Evolutionary conservation across 2,329 filamentous ascomycete genomes (phyloP).

Genomic region (Cladosporium sp.): DNA sequence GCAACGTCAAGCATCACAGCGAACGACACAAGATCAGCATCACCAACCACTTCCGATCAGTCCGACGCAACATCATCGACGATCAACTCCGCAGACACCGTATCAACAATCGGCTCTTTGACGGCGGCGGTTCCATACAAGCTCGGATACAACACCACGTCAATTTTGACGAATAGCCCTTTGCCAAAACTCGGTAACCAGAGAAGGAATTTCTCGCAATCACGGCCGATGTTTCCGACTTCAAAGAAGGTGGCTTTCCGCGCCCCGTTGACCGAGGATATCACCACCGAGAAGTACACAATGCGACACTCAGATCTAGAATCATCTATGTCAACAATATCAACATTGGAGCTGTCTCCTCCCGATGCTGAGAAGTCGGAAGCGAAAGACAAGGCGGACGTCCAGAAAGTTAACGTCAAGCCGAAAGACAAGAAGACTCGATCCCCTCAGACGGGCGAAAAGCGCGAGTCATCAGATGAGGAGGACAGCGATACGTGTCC

Average conservation of each 20-base stretch:
- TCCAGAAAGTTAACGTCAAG: conserved; percentile 2
- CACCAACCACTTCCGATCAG: conserved; percentile 7
- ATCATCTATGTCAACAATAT: conserved; percentile 33
- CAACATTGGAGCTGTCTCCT: conserved; percentile 24
- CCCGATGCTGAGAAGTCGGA: conserved; percentile 5
- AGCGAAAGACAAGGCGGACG: conserved; percentile 2
- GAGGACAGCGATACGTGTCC: conserved; percentile 46
- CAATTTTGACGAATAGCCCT: conserved; percentile 45
- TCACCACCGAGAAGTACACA: conserved; percentile 53
- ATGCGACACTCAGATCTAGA: conserved; percentile 54
- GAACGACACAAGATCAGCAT: conserved; percentile 16
- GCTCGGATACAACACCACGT: conserved; percentile 41
- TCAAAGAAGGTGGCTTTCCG: conserved; percentile 57
- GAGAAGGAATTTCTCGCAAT: conserved; percentile 29
- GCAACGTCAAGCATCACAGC: conserved; percentile 23
- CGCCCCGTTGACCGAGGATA: conserved; percentile 55
- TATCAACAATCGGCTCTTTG: conserved; percentile 32
- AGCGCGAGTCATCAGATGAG: conserved; percentile 47
- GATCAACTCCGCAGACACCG: conserved; percentile 30
- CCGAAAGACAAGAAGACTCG: neutral
- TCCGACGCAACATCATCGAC: conserved; percentile 26
- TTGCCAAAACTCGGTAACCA: conserved; percentile 27
- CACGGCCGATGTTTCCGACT: conserved; percentile 48
- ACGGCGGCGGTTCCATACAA: conserved; percentile 40
- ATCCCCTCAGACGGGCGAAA: conserved; percentile 30